Conservation (phyloP, 768 basidiomycete genomes). For the Amanita muscaria region DNA sequence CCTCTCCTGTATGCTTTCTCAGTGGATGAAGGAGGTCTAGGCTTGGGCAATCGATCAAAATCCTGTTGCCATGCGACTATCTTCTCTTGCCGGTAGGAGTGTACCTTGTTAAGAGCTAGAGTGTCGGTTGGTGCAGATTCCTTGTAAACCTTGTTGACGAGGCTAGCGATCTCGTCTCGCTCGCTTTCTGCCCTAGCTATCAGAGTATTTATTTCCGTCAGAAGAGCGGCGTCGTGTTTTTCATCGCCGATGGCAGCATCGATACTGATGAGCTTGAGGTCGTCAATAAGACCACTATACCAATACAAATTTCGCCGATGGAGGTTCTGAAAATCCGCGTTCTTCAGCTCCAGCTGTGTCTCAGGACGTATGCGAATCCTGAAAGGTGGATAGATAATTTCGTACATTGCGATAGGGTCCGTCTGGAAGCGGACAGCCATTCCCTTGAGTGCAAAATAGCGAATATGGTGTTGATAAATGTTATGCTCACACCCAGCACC, state of each 20-base stretch:
- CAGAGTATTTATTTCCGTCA: conserved; percentile 54
- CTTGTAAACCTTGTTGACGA: conserved; percentile 75
- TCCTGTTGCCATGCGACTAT: conserved; percentile 97
- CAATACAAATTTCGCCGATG: conserved; percentile 63
- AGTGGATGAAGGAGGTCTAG: conserved; percentile 38
- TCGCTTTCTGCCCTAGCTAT: conserved; percentile 70
- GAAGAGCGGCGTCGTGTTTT: conserved; percentile 53
- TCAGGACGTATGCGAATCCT: conserved; percentile 81
- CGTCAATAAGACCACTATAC: conserved; percentile 70
- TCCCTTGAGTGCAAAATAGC: conserved; percentile 79
- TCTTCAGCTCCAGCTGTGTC: conserved; percentile 83
- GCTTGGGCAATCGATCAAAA: conserved; percentile 78
- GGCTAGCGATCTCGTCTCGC: conserved; percentile 56
- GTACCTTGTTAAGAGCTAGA: conserved; percentile 76
- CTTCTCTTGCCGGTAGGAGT: conserved; percentile 82
- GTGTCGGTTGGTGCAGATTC: conserved; percentile 79
- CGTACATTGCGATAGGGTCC: conserved; percentile 74
- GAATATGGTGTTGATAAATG: conserved; percentile 85
- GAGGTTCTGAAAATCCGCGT: conserved; percentile 76
- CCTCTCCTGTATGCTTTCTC: conserved; percentile 45
- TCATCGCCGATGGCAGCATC: conserved; percentile 78
- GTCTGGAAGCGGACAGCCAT: conserved; percentile 87
- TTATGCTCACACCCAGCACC: conserved; percentile 92
- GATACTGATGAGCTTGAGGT: conserved; percentile 66
- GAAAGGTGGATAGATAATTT: conserved; percentile 84